Percentiles rank a stretch among this genome's conserved stretches.
Evolutionary conservation across 441 rosid species (phyloP).

Genomic region (Jatropha podagrica): DNA sequence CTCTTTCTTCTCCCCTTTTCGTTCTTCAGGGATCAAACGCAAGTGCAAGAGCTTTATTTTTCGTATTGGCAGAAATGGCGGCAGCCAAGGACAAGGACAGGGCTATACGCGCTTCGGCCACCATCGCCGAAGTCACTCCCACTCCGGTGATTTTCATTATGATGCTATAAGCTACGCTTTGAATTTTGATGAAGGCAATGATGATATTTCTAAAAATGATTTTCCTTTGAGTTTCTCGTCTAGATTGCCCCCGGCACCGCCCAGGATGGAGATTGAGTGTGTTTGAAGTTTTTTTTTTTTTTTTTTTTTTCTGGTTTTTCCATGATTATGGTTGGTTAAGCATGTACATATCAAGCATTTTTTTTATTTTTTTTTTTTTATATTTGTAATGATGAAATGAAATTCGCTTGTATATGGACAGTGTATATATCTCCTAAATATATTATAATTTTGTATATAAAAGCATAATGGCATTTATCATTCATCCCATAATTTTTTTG

Average conservation of each 20-base stretch:
- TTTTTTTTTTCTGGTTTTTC: too few species aligned
- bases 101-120: background rate
- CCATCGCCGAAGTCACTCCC: constrained; percentile 31
- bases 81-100: background rate
- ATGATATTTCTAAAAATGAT: constrained; percentile 8
- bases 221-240: constrained; percentile 30
- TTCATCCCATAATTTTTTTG: too few species aligned
- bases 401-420: too few species aligned
- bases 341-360: background rate
- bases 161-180: constrained; percentile 44
- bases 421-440: too few species aligned
- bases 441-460: too few species aligned
- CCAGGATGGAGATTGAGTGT: constrained; percentile 20
- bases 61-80: constrained; percentile 12
- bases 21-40: background rate
- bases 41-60: constrained; percentile 30
- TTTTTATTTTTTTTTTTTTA: too few species aligned
- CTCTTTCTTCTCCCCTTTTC: constrained; percentile 21
- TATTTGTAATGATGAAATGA: too few species aligned
- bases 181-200: constrained; percentile 42
- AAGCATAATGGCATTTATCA: too few species aligned
- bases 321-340: background rate
- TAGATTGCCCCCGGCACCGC: constrained; percentile 37
- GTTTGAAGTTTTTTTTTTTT: background rate
- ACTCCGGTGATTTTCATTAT: constrained; percentile 32